phyloP scores from a whole-genome alignment of 1,284 basidiomycete genomes.

The Boletus albobrunnescens region DNA sequence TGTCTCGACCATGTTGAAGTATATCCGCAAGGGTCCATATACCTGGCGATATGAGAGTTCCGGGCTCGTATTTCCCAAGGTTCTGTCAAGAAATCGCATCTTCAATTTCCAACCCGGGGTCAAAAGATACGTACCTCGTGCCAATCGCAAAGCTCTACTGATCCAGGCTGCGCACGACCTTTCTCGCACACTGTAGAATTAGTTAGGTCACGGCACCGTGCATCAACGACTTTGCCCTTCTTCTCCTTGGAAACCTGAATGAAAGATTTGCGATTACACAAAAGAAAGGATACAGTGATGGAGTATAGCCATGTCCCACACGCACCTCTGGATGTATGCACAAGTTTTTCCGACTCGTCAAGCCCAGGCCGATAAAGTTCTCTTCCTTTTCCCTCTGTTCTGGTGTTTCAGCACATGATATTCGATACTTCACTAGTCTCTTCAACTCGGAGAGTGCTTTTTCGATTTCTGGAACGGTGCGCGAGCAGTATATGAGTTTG shows the following conservation, averaged over 20 bases:
- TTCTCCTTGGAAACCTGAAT: constrained; percentile 89
- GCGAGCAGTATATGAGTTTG: constrained; percentile 98
- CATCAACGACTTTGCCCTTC: constrained; percentile 97
- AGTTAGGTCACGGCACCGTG: constrained; percentile 93
- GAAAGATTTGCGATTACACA: constrained; percentile 3
- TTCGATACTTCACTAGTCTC: constrained; percentile 88
- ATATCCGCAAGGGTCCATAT: constrained; percentile 96
- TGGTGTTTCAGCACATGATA: constrained; percentile 62
- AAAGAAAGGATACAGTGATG: neutral
- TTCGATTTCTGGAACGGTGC: constrained; percentile 99
- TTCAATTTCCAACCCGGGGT: neutral
- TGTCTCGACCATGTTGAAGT: constrained; percentile 82
- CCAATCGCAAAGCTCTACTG: constrained; percentile 89
- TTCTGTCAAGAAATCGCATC: constrained; percentile 42
- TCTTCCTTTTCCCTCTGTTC: constrained; percentile 78
- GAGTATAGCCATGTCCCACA: constrained; percentile 5
- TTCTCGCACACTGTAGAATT: constrained; percentile 83
- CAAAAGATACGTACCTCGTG: constrained; percentile 72
- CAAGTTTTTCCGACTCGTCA: constrained; percentile 95
- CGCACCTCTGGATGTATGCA: constrained; percentile 93
- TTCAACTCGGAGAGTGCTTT: constrained; percentile 97
- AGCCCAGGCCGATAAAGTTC: constrained; percentile 84
- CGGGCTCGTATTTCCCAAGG: constrained; percentile 77
- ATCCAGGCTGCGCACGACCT: constrained; percentile 84
- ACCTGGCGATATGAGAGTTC: constrained; percentile 81